Conservation (phyloP, 1,284 basidiomycete species). For the Ceraceosorus guamensis region DNA sequence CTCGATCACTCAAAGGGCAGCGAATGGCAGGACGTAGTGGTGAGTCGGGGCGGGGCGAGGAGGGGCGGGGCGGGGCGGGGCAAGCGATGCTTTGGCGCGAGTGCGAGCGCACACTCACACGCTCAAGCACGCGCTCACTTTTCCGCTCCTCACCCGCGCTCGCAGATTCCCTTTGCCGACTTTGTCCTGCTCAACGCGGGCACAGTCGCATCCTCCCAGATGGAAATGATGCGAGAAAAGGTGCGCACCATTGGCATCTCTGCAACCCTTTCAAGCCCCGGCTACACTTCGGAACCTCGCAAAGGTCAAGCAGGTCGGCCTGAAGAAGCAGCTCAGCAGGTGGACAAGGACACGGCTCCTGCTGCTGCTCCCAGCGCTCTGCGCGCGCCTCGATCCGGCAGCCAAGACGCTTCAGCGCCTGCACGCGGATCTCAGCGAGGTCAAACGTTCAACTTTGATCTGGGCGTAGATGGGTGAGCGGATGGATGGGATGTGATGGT, state of each 20-base stretch:
- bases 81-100: too few species aligned
- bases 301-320: constrained; percentile 1
- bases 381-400: neutral
- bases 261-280: constrained; percentile 34
- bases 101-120: neutral
- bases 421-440: constrained; percentile 31
- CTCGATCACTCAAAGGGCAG: constrained; percentile 62
- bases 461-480: constrained; percentile 44
- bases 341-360: constrained; percentile 23
- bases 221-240: constrained; percentile 67
- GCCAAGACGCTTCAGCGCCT: neutral
- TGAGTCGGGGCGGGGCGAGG: constrained; percentile 54
- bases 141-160: constrained; percentile 1
- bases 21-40: constrained; percentile 76
- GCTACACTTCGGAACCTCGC: constrained; percentile 15
- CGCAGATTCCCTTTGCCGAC: constrained; percentile 67
- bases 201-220: constrained; percentile 59
- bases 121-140: neutral
- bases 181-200: constrained; percentile 80
- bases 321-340: constrained; percentile 6
- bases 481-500: too few species aligned
- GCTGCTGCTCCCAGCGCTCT: constrained; percentile 14
- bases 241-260: constrained; percentile 76
- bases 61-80: constrained; percentile 18
- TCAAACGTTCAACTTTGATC: constrained; percentile 49